phyloP scores from a whole-genome alignment of 306 rosid genomes.

The Castanopsis chinensis region DNA sequence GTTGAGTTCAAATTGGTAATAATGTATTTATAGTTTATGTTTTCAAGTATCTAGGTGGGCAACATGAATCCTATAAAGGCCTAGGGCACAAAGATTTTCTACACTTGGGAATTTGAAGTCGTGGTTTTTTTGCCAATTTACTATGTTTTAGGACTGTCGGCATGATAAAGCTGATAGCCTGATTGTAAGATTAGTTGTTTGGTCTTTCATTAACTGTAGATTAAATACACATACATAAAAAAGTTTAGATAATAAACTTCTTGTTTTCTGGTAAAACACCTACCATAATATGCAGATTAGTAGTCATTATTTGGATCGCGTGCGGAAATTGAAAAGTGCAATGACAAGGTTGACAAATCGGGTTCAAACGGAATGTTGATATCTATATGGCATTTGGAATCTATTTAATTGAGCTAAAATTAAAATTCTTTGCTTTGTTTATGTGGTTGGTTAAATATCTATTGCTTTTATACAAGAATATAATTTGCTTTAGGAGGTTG shows the following conservation, averaged over 20 bases:
- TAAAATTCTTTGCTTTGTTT: too few relatives aligned
- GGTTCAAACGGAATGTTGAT: constrained; percentile 65
- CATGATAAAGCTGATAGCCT: background rate
- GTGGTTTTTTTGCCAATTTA: background rate
- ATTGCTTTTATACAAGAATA: too few relatives aligned
- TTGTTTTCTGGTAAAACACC: background rate
- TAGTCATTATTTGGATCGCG: constrained; percentile 21
- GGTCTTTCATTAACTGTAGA: background rate
- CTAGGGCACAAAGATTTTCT: background rate
- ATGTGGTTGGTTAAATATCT: too few relatives aligned
- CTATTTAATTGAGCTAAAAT: background rate
- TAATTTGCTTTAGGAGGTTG: too few relatives aligned
- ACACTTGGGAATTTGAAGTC: background rate
- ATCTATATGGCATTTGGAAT: background rate
- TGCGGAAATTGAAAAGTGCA: constrained; percentile 68
- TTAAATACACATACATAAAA: background rate
- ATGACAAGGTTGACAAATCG: constrained; percentile 81
- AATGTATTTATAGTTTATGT: background rate
- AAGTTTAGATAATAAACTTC: background rate
- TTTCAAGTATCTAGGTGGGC: background rate
- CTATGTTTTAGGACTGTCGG: background rate
- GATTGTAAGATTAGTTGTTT: background rate
- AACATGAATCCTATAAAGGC: background rate
- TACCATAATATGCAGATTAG: too few relatives aligned
- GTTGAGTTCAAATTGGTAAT: background rate